These are phyloP conservation scores for Phaeotremella fagi DNA, from an alignment of 768 basidiomycete genomes.

Conservation along the genomic window DNA sequence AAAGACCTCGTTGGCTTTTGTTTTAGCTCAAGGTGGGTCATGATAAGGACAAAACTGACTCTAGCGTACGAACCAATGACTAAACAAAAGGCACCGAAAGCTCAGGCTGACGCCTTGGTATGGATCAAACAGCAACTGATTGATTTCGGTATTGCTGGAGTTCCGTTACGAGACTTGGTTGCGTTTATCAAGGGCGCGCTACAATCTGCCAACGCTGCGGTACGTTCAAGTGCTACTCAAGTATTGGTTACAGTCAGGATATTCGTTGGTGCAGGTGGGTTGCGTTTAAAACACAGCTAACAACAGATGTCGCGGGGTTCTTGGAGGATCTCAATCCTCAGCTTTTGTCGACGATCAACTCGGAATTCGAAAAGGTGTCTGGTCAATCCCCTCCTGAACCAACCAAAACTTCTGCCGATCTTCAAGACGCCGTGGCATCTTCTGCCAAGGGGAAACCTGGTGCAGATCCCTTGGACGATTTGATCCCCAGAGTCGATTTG, in stretches of 20 bases:
- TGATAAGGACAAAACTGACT: neutral
- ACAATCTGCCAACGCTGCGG: constrained; percentile 88
- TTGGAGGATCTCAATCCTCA: constrained; percentile 93
- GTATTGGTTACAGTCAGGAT: constrained; percentile 83
- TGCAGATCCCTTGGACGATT: constrained; percentile 77
- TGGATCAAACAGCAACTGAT: constrained; percentile 82
- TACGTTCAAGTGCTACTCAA: constrained; percentile 90
- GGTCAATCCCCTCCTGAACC: constrained; percentile 72
- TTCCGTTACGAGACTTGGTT: constrained; percentile 76
- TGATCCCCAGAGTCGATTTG: constrained; percentile 92
- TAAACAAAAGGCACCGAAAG: constrained; percentile 97
- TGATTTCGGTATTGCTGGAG: constrained; percentile 86
- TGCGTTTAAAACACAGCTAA: constrained; percentile 5
- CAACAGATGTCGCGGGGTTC: constrained; percentile 78
- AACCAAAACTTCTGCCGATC: constrained; percentile 68
- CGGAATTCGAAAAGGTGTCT: constrained; percentile 90
- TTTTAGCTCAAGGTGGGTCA: constrained; percentile 76
- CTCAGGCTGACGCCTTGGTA: constrained; percentile 77
- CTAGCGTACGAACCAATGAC: constrained; percentile 85
- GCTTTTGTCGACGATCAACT: constrained; percentile 77
- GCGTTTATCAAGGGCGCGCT: constrained; percentile 82
- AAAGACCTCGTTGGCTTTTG: constrained; percentile 89
- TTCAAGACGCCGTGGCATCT: constrained; percentile 54
- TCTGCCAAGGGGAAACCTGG: constrained; percentile 50
- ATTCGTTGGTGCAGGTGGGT: constrained; percentile 79